A percentile compares a stretch with the other conserved stretches of the same genome.
Evolutionary conservation across 257 asterid genomes (phyloP).

Genomic region (Ballota nigra): DNA sequence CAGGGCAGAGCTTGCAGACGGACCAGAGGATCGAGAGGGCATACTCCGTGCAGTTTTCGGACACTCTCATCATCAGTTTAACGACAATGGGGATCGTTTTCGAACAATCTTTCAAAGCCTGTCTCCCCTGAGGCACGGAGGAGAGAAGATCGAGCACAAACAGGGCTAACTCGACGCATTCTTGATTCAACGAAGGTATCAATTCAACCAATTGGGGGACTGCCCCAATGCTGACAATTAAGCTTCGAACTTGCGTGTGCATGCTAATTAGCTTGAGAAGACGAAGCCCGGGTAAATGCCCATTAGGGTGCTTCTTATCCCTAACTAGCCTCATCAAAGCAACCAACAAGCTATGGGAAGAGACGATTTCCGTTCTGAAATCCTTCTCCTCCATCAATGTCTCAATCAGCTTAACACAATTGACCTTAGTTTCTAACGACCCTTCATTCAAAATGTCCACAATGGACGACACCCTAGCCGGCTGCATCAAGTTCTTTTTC

Average conservation of each 20-base stretch:
- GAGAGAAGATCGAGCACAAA: constrained; percentile 47
- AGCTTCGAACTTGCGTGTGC: constrained; percentile 39
- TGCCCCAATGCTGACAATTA: constrained; percentile 59
- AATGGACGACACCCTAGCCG: constrained; percentile 57
- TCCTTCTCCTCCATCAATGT: constrained; percentile 53
- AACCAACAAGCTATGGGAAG: constrained; percentile 54
- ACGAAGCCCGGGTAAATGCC: constrained; percentile 48
- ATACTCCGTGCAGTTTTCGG: constrained; percentile 56
- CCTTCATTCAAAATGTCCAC: constrained; percentile 67
- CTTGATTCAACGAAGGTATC: constrained; percentile 43
- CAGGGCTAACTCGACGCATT: constrained; percentile 51
- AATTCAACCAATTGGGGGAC: constrained; percentile 54
- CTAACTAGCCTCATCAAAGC: constrained; percentile 56
- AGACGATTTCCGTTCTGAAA: constrained; percentile 44
- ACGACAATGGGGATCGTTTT: constrained; percentile 49
- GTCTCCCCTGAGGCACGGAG: constrained; percentile 51
- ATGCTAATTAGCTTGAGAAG: constrained; percentile 52
- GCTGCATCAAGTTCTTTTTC: constrained; percentile 57
- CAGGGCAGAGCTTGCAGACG: constrained; percentile 54
- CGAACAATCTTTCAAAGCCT: constrained; percentile 57
- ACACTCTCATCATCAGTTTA: constrained; percentile 52
- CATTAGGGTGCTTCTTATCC: constrained; percentile 50
- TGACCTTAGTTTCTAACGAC: constrained; percentile 56
- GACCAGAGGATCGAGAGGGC: constrained; percentile 58
- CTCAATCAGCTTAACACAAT: constrained; percentile 51